Evolutionary conservation across 192 early-diverging fungal species (phyloP).

Genomic region (Chytriomyces sp.): DNA sequence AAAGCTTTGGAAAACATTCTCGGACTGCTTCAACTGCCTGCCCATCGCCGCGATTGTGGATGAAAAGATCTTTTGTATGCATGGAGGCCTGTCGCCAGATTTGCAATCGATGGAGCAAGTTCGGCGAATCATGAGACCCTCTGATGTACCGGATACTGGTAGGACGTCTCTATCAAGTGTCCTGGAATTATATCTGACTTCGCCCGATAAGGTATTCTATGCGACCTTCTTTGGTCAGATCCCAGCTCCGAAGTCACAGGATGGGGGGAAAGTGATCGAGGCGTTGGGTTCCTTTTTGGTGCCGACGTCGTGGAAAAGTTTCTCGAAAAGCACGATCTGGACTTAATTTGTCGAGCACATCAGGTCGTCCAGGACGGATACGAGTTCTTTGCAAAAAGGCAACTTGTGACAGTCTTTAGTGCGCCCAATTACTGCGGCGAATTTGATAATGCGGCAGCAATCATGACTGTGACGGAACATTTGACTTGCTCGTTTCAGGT

Average conservation of each 20-base stretch:
- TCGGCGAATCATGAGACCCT: slow-evolving; percentile 91
- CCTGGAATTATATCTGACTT: no score
- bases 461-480: slow-evolving; percentile 68
- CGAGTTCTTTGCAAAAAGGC: slow-evolving; percentile 96
- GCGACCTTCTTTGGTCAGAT: slow-evolving; percentile 95
- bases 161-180: neutral
- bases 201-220: slow-evolving; percentile 68
- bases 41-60: slow-evolving; percentile 96
- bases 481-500: slow-evolving; percentile 67
- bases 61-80: slow-evolving; percentile 98
- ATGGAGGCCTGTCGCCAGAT: slow-evolving; percentile 96
- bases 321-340: slow-evolving; percentile 94
- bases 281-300: slow-evolving; percentile 93
- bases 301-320: slow-evolving; percentile 89
- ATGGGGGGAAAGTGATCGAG: slow-evolving; percentile 96
- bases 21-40: slow-evolving; percentile 97
- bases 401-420: slow-evolving; percentile 92
- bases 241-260: slow-evolving; percentile 93
- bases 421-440: slow-evolving; percentile 93
- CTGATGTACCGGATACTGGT: slow-evolving; percentile 97
- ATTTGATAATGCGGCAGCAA: slow-evolving; percentile 67
- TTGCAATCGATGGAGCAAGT: slow-evolving; percentile 97
- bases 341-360: slow-evolving; percentile 96
- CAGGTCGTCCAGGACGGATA: slow-evolving; percentile 98
- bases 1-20: slow-evolving; percentile 99